These are phyloP conservation scores for Serendipita sp. DNA, from an alignment of 768 basidiomycete genomes.

Conservation along the genomic window DNA sequence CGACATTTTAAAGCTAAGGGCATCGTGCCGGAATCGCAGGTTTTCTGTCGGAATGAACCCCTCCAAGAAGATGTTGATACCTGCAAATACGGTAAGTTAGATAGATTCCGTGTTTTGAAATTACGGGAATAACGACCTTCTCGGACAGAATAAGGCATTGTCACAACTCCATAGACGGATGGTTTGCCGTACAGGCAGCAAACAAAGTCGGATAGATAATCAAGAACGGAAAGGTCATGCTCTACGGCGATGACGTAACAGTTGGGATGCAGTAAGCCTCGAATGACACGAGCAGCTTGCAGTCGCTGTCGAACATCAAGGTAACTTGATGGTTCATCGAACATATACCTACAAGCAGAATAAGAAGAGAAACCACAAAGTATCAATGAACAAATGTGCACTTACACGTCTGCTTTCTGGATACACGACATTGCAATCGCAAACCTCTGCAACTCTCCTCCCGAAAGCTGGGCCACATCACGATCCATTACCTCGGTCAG, in stretches of 20 bases:
- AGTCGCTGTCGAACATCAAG: constrained; percentile 92
- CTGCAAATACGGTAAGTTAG: constrained; percentile 23
- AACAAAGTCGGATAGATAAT: constrained; percentile 96
- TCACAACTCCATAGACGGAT: constrained; percentile 95
- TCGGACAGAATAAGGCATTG: constrained; percentile 94
- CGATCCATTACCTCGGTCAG: constrained; percentile 73
- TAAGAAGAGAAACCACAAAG: background rate
- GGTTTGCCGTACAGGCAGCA: constrained; percentile 97
- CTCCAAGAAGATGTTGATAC: constrained; percentile 99
- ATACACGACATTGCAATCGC: constrained; percentile 97
- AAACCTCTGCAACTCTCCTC: constrained; percentile 95
- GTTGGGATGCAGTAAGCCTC: constrained; percentile 60
- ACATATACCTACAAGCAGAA: constrained; percentile 63
- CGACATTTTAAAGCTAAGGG: constrained; percentile 91
- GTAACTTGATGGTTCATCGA: constrained; percentile 97
- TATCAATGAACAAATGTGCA: constrained; percentile 9
- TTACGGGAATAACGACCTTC: constrained; percentile 46
- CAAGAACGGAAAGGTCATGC: constrained; percentile 95
- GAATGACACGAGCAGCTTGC: constrained; percentile 88
- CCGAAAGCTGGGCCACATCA: constrained; percentile 73
- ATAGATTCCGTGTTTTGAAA: background rate
- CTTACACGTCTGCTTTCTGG: constrained; percentile 87
- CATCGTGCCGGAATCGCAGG: constrained; percentile 91
- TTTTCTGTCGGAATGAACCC: constrained; percentile 99
- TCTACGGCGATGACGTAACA: constrained; percentile 96